Percentiles rank a stretch among this genome's conserved stretches.
Conservation (phyloP, 805 yeast genomes). For the Metschnikowia henanensis region DNA sequence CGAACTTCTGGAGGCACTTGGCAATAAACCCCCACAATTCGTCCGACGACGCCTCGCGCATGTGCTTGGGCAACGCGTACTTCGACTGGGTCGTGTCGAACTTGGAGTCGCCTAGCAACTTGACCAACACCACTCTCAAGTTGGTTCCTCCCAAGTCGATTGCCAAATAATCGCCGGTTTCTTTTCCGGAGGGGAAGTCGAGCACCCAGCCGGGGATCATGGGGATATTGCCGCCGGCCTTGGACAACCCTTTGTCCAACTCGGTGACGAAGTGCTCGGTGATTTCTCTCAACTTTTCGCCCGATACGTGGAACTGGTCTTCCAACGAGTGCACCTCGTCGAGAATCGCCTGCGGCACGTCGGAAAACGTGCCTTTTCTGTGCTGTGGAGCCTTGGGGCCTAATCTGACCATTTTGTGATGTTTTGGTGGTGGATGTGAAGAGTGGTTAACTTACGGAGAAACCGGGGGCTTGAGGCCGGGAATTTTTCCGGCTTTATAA, state of each 20-base stretch:
- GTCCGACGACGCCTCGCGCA: constrained; percentile 78
- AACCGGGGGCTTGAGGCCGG: not conserved
- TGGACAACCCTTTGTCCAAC: constrained; percentile 76
- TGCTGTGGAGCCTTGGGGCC: constrained; percentile 84
- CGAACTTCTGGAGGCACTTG: constrained; percentile 68
- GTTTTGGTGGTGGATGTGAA: too few relatives aligned
- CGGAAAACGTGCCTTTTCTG: constrained; percentile 63
- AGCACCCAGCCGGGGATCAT: constrained; percentile 98
- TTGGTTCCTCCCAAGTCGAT: constrained; percentile 98
- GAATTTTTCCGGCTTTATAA: constrained; percentile 11
- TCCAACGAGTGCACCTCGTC: constrained; percentile 60
- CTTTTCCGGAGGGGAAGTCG: constrained; percentile 90
- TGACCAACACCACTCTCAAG: constrained; percentile 87
- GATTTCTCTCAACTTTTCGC: constrained; percentile 60
- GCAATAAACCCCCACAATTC: constrained; percentile 88
- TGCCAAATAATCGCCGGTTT: constrained; percentile 86
- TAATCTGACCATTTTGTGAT: constrained; percentile 66
- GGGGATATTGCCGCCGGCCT: constrained; percentile 83
- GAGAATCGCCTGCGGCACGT: constrained; percentile 63
- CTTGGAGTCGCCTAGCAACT: constrained; percentile 76
- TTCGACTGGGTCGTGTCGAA: constrained; percentile 88
- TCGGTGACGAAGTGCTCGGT: constrained; percentile 77
- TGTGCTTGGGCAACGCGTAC: constrained; percentile 70
- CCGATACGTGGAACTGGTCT: constrained; percentile 58
- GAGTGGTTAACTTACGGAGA: not conserved